phyloP scores from a whole-genome alignment of 2,329 filamentous ascomycete species.

The Fusarium pseudonygamai region DNA sequence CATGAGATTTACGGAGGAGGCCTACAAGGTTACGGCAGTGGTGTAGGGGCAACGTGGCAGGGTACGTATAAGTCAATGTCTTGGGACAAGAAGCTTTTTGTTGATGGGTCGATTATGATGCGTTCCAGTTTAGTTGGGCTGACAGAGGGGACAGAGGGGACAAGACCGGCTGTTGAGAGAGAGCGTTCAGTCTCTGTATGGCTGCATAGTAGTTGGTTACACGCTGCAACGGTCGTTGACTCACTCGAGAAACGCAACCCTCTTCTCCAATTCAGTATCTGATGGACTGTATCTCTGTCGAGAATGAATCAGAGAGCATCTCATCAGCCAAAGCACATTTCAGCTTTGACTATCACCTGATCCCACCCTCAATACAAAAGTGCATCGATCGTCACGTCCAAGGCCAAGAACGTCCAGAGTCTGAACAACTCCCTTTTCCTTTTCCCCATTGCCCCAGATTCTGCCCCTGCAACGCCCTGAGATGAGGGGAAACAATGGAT shows the following conservation, averaged over 20 bases:
- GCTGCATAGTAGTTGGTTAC: neutral
- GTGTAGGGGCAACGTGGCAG: constrained; percentile 11
- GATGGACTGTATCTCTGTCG: no score
- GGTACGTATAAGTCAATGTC: neutral
- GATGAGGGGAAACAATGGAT: constrained; percentile 31
- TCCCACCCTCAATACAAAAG: neutral
- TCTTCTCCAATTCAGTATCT: neutral
- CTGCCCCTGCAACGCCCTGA: constrained; percentile 4
- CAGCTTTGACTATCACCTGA: neutral
- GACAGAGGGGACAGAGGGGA: neutral
- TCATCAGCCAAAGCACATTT: neutral
- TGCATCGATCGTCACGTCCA: neutral
- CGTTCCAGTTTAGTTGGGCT: neutral
- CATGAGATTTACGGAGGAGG: neutral
- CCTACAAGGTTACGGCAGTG: neutral
- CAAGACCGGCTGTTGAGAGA: neutral
- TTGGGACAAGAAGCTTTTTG: neutral
- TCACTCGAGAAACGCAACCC: neutral
- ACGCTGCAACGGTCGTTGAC: neutral
- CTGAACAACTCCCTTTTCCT: constrained; percentile 3
- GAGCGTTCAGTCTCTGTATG: neutral
- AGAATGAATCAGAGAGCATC: neutral
- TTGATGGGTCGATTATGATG: constrained; percentile 19
- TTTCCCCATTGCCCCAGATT: constrained; percentile 12
- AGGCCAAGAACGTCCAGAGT: neutral